Conservation (phyloP, 2,329 filamentous ascomycete genomes). For the Cercospora sesami region DNA sequence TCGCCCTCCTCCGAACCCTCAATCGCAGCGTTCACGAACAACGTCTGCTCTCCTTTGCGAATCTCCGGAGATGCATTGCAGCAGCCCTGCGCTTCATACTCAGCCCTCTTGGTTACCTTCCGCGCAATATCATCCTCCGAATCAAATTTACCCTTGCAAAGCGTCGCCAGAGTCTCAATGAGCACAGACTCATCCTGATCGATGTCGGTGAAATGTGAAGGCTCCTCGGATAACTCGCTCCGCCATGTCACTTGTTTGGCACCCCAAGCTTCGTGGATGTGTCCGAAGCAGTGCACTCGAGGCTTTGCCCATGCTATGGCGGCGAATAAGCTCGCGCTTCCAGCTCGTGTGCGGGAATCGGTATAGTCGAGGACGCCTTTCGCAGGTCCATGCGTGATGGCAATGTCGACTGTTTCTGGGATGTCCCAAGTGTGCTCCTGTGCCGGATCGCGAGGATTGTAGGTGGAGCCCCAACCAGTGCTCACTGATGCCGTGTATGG, state of each 20-base stretch:
- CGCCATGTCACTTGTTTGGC: constrained; percentile 46
- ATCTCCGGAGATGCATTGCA: constrained; percentile 28
- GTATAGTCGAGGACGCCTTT: constrained; percentile 52
- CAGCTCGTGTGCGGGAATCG: constrained; percentile 43
- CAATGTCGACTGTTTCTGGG: constrained; percentile 51
- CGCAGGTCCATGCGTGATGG: constrained; percentile 64
- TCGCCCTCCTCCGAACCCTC: constrained; percentile 45
- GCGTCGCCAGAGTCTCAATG: constrained; percentile 40
- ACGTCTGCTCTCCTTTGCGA: constrained; percentile 48
- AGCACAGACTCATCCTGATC: constrained; percentile 45
- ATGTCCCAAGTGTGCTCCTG: constrained; percentile 46
- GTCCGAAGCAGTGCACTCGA: constrained; percentile 61
- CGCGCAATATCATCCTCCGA: constrained; percentile 27
- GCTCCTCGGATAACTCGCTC: constrained; percentile 27
- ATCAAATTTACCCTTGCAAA: constrained; percentile 25
- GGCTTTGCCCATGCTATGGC: constrained; percentile 55
- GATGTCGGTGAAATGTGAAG: constrained; percentile 49
- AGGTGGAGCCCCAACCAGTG: constrained; percentile 54
- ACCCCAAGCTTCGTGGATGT: constrained; percentile 61
- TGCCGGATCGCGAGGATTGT: constrained; percentile 40
- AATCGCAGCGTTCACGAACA: constrained; percentile 63
- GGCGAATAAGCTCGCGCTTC: constrained; percentile 56
- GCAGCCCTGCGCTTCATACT: constrained; percentile 35
- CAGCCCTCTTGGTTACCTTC: constrained; percentile 25
- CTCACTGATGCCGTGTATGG: constrained; percentile 56